A percentile compares a stretch with the other conserved stretches of the same genome.
Evolutionary conservation across 2,329 filamentous ascomycete genomes (phyloP).

Genomic region (Beauveria pseudobassiana): DNA sequence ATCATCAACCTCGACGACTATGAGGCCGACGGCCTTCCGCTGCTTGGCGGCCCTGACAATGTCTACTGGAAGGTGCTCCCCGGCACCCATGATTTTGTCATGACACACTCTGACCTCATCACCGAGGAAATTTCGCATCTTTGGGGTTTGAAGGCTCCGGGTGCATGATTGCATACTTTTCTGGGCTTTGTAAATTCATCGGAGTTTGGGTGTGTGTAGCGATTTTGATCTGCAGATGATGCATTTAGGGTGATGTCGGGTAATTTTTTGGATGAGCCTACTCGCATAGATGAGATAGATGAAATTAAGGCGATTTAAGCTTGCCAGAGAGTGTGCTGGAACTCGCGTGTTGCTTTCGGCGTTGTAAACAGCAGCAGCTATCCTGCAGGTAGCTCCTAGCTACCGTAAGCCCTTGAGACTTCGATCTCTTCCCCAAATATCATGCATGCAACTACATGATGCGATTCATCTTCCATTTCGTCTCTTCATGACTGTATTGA

Average conservation of each 20-base stretch:
- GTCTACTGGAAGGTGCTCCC: conserved; percentile 45
- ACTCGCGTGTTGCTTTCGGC: no score
- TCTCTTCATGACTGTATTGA: not conserved
- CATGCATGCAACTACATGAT: no score
- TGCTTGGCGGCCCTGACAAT: conserved; percentile 41
- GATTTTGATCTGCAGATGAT: not conserved
- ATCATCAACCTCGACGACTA: conserved; percentile 47
- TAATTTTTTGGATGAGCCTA: not conserved
- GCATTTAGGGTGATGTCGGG: not conserved
- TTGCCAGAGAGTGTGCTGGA: no score
- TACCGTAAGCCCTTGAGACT: no score
- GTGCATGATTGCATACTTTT: not conserved
- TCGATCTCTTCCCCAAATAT: no score
- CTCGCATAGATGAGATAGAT: not conserved
- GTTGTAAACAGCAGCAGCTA: no score
- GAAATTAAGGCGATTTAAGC: no score
- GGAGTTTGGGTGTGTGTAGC: not conserved
- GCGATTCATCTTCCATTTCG: not conserved
- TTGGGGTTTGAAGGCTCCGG: conserved; percentile 28
- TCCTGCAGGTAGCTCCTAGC: no score
- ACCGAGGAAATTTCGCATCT: conserved; percentile 39
- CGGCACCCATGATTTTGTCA: conserved; percentile 55
- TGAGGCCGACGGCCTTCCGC: conserved; percentile 38
- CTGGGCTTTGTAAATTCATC: not conserved
- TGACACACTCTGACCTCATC: conserved; percentile 42